Conservation (phyloP, 169 alveolate genomes). For the Blepharisma undulans region DNA sequence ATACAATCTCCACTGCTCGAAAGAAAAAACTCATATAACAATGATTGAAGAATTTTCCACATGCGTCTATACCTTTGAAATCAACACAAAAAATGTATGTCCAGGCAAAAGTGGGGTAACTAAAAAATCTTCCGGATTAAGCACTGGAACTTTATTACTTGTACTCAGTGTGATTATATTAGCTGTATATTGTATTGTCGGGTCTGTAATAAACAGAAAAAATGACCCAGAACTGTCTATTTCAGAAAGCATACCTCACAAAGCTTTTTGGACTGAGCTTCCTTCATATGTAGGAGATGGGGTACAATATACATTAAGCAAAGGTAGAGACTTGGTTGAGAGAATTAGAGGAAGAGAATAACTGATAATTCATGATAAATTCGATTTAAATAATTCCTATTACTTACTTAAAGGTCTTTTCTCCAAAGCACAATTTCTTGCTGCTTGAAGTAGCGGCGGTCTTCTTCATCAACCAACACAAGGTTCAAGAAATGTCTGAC, state of each 20-base stretch:
- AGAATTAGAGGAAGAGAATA: constrained; percentile 2
- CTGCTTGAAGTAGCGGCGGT: constrained; percentile 94
- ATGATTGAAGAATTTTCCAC: not conserved
- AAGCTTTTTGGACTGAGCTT: not conserved
- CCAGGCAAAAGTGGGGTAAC: not conserved
- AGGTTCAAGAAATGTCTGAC: constrained; percentile 96
- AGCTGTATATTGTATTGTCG: not conserved
- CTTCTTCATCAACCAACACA: constrained; percentile 98
- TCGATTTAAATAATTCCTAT: not conserved
- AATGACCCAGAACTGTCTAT: not conserved
- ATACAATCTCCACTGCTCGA: not conserved
- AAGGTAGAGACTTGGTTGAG: not conserved
- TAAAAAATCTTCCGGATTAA: not conserved
- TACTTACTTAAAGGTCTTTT: constrained; percentile 87
- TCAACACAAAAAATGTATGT: not conserved
- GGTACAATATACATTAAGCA: not conserved
- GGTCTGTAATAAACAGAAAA: not conserved
- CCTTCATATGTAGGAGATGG: not conserved
- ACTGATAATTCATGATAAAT: not conserved
- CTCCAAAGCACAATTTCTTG: constrained; percentile 98
- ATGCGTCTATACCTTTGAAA: constrained; percentile 21
- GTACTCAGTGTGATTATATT: not conserved
- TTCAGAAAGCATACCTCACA: constrained; percentile 9
- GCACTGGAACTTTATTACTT: not conserved
- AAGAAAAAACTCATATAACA: not conserved